phyloP scores from a whole-genome alignment of 1,284 basidiomycete species.

The Ustilago esculenta region DNA sequence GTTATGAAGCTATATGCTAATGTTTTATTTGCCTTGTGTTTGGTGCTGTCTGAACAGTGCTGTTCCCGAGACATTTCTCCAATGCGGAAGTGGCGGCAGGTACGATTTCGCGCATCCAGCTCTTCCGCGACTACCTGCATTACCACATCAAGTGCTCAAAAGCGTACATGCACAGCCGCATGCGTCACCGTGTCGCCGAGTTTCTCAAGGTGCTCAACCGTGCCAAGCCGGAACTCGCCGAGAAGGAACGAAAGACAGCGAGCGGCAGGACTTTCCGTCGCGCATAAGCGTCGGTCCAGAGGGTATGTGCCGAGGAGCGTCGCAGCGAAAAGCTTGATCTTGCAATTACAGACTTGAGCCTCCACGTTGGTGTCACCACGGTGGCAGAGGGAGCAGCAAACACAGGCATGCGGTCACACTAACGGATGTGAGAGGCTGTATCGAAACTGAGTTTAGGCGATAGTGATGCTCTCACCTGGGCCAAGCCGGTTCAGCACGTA shows the following conservation, averaged over 20 bases:
- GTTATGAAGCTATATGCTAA: too few species aligned
- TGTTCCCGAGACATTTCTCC: slow-evolving; percentile 94
- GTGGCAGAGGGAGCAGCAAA: too few species aligned
- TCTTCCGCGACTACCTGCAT: slow-evolving; percentile 98
- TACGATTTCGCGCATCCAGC: slow-evolving; percentile 93
- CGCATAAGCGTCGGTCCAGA: slow-evolving; percentile 13
- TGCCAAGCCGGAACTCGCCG: slow-evolving; percentile 90
- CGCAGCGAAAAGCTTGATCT: too few species aligned
- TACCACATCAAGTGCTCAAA: slow-evolving; percentile 99
- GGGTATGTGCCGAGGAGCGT: too few species aligned
- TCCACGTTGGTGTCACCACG: too few species aligned
- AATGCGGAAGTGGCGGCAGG: slow-evolving; percentile 78
- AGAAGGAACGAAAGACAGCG: slow-evolving; percentile 89
- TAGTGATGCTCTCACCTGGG: slow-evolving; percentile 17
- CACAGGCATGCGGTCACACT: too few species aligned
- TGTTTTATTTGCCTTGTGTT: slow-evolving; percentile 32
- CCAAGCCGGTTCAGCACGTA: slow-evolving; percentile 7
- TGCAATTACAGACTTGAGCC: too few species aligned
- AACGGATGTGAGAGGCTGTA: too few species aligned
- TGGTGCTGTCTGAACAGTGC: slow-evolving; percentile 76
- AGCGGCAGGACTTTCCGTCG: slow-evolving; percentile 68
- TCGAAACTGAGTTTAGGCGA: background rate
- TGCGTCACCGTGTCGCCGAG: slow-evolving; percentile 92
- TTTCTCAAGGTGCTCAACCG: slow-evolving; percentile 98
- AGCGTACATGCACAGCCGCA: slow-evolving; percentile 98